Evolutionary conservation across 2,329 filamentous ascomycete species (phyloP), one percentile per base, ranked within the genome.

Genomic region (Fusarium heterosporum): DNA sequence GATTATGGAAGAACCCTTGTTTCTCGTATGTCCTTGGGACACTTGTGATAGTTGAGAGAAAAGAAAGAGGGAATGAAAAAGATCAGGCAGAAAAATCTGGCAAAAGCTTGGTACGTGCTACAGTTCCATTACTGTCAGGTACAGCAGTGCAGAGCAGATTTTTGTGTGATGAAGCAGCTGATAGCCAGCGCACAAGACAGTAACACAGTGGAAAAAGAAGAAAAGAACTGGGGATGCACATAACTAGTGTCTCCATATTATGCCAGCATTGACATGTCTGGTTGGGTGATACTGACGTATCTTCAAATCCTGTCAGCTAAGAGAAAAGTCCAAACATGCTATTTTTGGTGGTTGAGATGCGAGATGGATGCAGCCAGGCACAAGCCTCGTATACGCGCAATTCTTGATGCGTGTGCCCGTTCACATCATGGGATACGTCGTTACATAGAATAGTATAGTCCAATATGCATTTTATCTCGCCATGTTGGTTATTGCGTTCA

Each of bases 361-460:
- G 41, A 25, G 12, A 10, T 36, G 34, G 34, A 10, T 36, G 32
- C 32, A 51, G 19, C 34, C 28, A 30, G 19, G 28, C 16, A 48
- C 57, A 62, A 63, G 58, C 60, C 60, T 63, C 60, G 59, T 64
- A 64, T 63, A 64, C 60, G 16, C 58, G 60, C 60, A 63, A 46
- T 41, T 47, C 22, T 11, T 19, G 38, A 32, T 63, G 50, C 43
- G 58, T 17, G 39, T 58, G 50, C 50, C 60, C 57, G 14, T 9
- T 14, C 43, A 41, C 19, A 41, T 46, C 30, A 53, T 29, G 58
- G 48, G 47, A 34, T n/a, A 19, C 42, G 12, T 6, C 12, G 50
- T 54, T 16, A 22, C 50, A 36, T 36, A 14, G 6, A 25, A 13
- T 11, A 13, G 38, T 6, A 49, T 49, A 29, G 7, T 36, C 19